phyloP scores from a whole-genome alignment of 2,329 filamentous ascomycete species.

The Celoporthe dispersa region DNA sequence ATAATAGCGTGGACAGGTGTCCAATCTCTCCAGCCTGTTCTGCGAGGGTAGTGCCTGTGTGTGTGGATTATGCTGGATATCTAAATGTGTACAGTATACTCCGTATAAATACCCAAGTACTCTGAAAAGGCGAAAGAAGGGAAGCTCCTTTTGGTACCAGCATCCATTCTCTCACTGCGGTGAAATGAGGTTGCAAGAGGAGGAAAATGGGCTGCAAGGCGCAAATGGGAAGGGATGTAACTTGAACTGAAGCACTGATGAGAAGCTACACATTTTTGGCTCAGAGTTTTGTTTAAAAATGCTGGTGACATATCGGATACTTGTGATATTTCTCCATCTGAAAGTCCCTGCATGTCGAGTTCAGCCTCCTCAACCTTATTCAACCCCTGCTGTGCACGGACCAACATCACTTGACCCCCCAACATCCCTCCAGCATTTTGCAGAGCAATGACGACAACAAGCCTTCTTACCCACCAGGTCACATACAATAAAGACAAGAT shows the following conservation, averaged over 20 bases:
- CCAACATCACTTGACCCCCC: conserved; percentile 4
- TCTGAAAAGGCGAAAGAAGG: background rate
- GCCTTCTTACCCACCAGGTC: background rate
- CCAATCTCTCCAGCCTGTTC: background rate
- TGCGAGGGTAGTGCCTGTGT: background rate
- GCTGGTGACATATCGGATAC: background rate
- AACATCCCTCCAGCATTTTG: conserved; percentile 15
- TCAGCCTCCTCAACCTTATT: conserved; percentile 10
- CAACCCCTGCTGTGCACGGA: conserved; percentile 13
- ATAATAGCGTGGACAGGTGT: background rate
- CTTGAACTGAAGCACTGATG: background rate
- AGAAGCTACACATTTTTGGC: background rate
- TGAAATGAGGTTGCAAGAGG: background rate
- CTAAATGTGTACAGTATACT: background rate
- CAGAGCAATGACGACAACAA: background rate
- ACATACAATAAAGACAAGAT: background rate
- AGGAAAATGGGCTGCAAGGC: background rate
- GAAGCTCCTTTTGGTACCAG: background rate
- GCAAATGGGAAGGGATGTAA: background rate
- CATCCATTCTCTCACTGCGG: too few species aligned
- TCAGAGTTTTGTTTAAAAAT: background rate
- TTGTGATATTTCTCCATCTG: background rate
- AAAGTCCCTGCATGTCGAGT: background rate
- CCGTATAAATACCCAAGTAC: background rate
- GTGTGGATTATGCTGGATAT: background rate